A percentile compares a stretch with the other conserved stretches of the same genome.
phyloP scores from a whole-genome alignment of 345 rosid species.

The Euphorbia pulcherrima region DNA sequence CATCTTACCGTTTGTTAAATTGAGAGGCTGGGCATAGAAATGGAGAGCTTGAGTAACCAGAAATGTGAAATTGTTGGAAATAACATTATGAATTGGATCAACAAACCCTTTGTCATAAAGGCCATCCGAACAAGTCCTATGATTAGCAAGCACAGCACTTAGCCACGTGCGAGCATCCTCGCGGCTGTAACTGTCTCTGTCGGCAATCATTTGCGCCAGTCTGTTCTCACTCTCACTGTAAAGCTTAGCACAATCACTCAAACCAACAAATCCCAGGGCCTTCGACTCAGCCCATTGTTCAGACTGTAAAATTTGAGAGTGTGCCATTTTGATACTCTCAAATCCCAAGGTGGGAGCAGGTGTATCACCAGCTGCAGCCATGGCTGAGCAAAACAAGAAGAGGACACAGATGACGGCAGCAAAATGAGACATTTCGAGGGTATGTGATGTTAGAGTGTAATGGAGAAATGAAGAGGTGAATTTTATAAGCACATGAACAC shows the following conservation, averaged over 20 bases:
- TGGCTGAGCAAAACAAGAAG: slow-evolving; percentile 24
- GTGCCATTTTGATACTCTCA: slow-evolving; percentile 34
- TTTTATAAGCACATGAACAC: background rate
- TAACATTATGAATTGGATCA: background rate
- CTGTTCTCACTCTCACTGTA: slow-evolving; percentile 49
- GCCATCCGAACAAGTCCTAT: slow-evolving; percentile 58
- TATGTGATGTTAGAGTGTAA: background rate
- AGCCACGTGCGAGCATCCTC: slow-evolving; percentile 61
- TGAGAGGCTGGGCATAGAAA: slow-evolving; percentile 21
- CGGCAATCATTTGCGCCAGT: slow-evolving; percentile 31
- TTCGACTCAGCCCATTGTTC: slow-evolving; percentile 25
- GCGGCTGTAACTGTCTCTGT: slow-evolving; percentile 21
- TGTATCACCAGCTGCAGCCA: slow-evolving; percentile 21
- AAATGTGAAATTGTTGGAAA: slow-evolving; percentile 34
- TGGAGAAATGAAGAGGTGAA: background rate
- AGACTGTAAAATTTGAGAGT: slow-evolving; percentile 29
- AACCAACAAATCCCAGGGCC: slow-evolving; percentile 5
- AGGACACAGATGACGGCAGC: background rate
- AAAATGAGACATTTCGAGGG: background rate
- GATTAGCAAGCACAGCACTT: slow-evolving; percentile 50
- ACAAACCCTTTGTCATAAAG: slow-evolving; percentile 30
- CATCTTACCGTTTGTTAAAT: slow-evolving; percentile 22
- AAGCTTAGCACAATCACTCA: slow-evolving; percentile 48
- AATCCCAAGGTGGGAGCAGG: slow-evolving; percentile 23
- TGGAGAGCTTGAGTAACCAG: slow-evolving; percentile 44